Base-by-base conservation (phyloP, 2,329 filamentous ascomycete species). In the Botrytis fabae region DNA sequence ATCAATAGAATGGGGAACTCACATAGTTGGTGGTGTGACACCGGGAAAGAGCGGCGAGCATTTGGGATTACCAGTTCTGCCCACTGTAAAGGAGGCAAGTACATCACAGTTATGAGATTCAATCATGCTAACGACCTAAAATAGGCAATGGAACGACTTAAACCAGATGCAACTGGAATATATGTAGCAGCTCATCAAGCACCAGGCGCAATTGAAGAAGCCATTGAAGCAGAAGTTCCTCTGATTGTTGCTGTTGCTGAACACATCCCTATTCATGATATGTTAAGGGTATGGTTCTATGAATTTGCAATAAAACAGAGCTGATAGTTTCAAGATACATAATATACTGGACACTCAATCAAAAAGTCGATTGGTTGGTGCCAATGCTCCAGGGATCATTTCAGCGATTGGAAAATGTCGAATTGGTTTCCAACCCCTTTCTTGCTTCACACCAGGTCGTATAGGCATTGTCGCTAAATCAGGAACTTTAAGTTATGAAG, bases 121-220 rank as follows among this genome's bases (percentile, higher is more conserved):
- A 62, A 35, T 22, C 35, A 46, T 7, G 60, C 71, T 76, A 40
- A 76, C 2, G 18, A 16, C 9, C 28, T 8, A 14, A 69, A 48
- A n/a, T 69, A 89, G 85, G 93, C 93, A 10, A 89, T 92, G 83
- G 87, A 91, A 76, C 84, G 88, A 77, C 83, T 93, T 54, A 92
- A 90, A 77, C 92, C 93, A 3, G 90, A 94, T 82, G 93, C 92
- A 7, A 94, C 92, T 1, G 92, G 90, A 7, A 92, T 95, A 72
- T 95, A 93, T 77, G 93, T 95, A 3, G 90, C 92, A 1, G 92
- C 92, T n/a, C 88, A 90, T 74, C 89, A 92, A 76, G 93, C 92
- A 1, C 86, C 90, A 0, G 85, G 85, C 40, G 93, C 93, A 0
- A 94, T 95, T 77, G 90, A 93, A 80, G 92, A 95, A 80, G 92